Conservation (phyloP, 1,139 yeast genomes). For the Torulaspora globosa region DNA sequence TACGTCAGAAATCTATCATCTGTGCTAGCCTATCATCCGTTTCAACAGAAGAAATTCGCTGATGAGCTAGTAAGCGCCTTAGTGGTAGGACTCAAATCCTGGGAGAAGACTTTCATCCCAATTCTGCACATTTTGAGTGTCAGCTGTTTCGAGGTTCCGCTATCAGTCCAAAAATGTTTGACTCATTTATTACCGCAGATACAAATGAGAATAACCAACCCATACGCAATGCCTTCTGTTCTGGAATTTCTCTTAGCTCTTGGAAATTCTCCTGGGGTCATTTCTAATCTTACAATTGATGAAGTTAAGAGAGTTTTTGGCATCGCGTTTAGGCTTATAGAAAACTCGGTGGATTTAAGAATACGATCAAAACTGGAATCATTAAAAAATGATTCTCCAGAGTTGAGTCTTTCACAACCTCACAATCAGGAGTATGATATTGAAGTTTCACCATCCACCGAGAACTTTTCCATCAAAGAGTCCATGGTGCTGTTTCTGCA, state of each 20-base stretch:
- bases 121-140: conserved; percentile 71
- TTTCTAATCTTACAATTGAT: conserved; percentile 68
- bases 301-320: conserved; percentile 80
- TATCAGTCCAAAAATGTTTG: conserved; percentile 64
- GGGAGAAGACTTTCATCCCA: conserved; percentile 78
- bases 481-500: conserved; percentile 56
- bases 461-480: conserved; percentile 43
- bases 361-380: conserved; percentile 21
- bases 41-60: conserved; percentile 58
- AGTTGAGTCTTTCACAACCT: conserved; percentile 27
- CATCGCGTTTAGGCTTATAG: conserved; percentile 74
- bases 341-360: conserved; percentile 56
- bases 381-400: conserved; percentile 21
- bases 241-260: conserved; percentile 69
- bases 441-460: conserved; percentile 49
- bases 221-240: conserved; percentile 67
- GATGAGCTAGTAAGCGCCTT: conserved; percentile 66
- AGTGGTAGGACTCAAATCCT: conserved; percentile 61
- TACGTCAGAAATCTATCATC: conserved; percentile 63
- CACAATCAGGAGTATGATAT: conserved; percentile 41
- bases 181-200: conserved; percentile 62
- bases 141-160: conserved; percentile 77
- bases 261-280: conserved; percentile 61
- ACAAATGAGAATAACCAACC: conserved; percentile 69
- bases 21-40: conserved; percentile 60